A percentile compares a stretch with the other conserved stretches of the same genome.
phyloP scores from a whole-genome alignment of 1,284 basidiomycete genomes.

The Wolfiporia cocos region DNA sequence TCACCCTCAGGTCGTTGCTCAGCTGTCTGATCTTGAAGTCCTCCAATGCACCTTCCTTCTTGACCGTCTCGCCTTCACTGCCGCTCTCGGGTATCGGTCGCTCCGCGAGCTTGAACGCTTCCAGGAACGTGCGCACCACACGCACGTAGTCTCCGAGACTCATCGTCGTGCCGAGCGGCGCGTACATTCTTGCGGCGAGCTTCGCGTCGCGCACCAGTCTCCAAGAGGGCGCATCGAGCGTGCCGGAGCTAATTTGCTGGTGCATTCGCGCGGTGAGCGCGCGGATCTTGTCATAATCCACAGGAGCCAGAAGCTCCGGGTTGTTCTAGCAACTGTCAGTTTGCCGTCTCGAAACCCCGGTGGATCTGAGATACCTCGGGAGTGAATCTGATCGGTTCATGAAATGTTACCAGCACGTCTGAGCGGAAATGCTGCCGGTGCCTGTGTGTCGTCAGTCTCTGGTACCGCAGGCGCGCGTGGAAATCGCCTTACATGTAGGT shows the following conservation, averaged over 20 bases:
- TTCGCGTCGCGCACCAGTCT: constrained; percentile 68
- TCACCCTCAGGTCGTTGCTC: constrained; percentile 57
- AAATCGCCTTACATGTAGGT: constrained; percentile 63
- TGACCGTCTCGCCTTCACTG: constrained; percentile 21
- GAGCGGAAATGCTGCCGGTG: constrained; percentile 76
- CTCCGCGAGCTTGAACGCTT: constrained; percentile 56
- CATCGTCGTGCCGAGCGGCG: constrained; percentile 78
- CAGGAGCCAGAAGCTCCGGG: constrained; percentile 65
- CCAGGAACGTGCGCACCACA: constrained; percentile 66
- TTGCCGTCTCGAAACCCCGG: too few relatives aligned
- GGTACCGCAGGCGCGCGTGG: background rate
- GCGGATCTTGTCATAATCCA: constrained; percentile 55
- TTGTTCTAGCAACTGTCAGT: constrained; percentile 39
- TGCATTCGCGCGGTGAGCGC: constrained; percentile 59
- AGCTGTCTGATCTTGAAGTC: constrained; percentile 35
- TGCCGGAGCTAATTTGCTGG: constrained; percentile 65
- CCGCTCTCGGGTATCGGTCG: constrained; percentile 14
- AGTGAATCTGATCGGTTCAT: constrained; percentile 63
- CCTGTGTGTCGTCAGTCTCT: constrained; percentile 19
- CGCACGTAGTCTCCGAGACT: constrained; percentile 76
- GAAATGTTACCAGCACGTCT: constrained; percentile 81
- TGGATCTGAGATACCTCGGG: constrained; percentile 62
- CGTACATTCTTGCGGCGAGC: constrained; percentile 73
- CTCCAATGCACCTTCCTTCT: constrained; percentile 20
- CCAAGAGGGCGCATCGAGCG: constrained; percentile 81